Evolutionary conservation across 1,284 basidiomycete genomes (phyloP).

Genomic region (Erythrobasidium hasegawianum): DNA sequence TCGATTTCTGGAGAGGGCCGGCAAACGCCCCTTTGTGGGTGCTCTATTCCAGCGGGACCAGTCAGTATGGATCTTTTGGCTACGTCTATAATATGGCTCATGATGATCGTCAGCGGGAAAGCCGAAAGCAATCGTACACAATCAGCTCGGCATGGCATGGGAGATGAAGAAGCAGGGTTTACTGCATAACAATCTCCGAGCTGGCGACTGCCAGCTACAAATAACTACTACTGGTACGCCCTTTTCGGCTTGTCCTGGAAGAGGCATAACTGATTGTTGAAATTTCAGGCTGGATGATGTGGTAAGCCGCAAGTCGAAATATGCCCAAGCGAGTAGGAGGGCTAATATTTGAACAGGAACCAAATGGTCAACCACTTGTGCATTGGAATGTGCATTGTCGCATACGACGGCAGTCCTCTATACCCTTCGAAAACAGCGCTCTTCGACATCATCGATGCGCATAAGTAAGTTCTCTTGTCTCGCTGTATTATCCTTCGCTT

Average conservation of each 20-base stretch:
- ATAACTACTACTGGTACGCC: slow-evolving; percentile 29
- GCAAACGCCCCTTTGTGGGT: slow-evolving; percentile 82
- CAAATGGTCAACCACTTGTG: slow-evolving; percentile 69
- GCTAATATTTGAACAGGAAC: slow-evolving; percentile 55
- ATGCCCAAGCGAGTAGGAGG: no score
- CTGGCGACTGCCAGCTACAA: slow-evolving; percentile 26
- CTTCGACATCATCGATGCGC: slow-evolving; percentile 68
- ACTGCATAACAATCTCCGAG: slow-evolving; percentile 66
- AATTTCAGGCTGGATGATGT: slow-evolving; percentile 59
- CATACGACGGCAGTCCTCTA: slow-evolving; percentile 81
- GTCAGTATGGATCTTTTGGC: slow-evolving; percentile 50
- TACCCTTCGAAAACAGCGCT: slow-evolving; percentile 62
- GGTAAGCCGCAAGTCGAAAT: no score
- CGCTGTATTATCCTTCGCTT: no score
- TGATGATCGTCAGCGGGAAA: no score
- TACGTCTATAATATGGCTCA: no score
- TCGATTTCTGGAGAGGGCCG: slow-evolving; percentile 44
- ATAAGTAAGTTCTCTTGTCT: slow-evolving; percentile 44
- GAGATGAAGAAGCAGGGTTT: slow-evolving; percentile 76
- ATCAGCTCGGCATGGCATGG: slow-evolving; percentile 79
- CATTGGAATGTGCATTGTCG: slow-evolving; percentile 67
- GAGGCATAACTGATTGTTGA: slow-evolving; percentile 67
- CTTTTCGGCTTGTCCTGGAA: background rate
- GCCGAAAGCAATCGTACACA: slow-evolving; percentile 63
- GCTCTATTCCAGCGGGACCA: slow-evolving; percentile 80